These are phyloP conservation scores for Phaffomyces antillensis DNA, from an alignment of 805 yeast genomes.

Conservation along the genomic window DNA sequence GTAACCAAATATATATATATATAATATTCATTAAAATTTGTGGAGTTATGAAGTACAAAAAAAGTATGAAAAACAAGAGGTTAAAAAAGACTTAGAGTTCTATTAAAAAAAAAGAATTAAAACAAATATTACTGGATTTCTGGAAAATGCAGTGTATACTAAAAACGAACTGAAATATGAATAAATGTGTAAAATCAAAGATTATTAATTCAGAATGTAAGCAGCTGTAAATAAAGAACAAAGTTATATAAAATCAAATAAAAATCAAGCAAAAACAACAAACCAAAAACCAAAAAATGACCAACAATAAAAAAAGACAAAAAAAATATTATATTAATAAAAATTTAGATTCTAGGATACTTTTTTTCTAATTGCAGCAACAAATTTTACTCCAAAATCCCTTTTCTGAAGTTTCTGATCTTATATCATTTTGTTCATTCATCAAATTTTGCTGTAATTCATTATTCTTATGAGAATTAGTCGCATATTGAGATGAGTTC, in stretches of 20 bases:
- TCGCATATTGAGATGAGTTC: constrained; percentile 22
- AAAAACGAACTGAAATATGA: not conserved
- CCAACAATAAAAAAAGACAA: not conserved
- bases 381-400: constrained; percentile 23
- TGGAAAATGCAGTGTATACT: not conserved
- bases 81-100: not conserved
- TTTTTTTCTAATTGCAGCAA: constrained; percentile 15
- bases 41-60: too few species aligned
- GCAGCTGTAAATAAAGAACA: too few species aligned
- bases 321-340: too few species aligned
- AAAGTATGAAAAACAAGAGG: too few species aligned
- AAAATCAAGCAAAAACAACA: too few species aligned
- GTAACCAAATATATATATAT: too few species aligned
- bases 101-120: not conserved
- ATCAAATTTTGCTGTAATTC: constrained; percentile 22
- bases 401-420: constrained; percentile 15
- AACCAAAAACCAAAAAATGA: not conserved
- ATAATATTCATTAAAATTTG: too few species aligned
- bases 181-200: too few species aligned
- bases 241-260: too few species aligned
- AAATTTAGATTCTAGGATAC: too few species aligned
- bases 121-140: not conserved
- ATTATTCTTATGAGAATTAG: constrained; percentile 17
- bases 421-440: constrained; percentile 17
- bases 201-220: not conserved